Percentiles rank a stretch among this genome's conserved stretches.
Evolutionary conservation across 768 basidiomycete genomes (phyloP).

Genomic region (Tulasnella sp.): DNA sequence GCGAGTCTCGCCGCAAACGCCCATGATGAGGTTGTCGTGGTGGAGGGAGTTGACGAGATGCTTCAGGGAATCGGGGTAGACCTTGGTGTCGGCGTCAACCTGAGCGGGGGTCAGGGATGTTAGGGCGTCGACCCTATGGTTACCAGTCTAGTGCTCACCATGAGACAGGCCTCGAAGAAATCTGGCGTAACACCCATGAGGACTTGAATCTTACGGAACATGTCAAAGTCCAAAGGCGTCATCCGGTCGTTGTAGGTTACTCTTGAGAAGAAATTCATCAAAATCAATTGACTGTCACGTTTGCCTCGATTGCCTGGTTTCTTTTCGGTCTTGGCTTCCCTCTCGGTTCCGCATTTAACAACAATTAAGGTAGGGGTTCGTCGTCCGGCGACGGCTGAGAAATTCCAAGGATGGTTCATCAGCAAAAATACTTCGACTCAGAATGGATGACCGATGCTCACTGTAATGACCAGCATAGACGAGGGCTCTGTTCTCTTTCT

Average conservation of each 20-base stretch:
- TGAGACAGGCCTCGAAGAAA: slow-evolving; percentile 94
- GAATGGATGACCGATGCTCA: slow-evolving; percentile 42
- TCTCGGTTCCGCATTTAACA: slow-evolving; percentile 93
- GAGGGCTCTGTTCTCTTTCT: slow-evolving; percentile 91
- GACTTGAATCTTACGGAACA: slow-evolving; percentile 93
- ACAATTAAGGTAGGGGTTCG: slow-evolving; percentile 91
- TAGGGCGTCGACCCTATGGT: neutral
- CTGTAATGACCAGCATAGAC: slow-evolving; percentile 99
- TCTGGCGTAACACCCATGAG: slow-evolving; percentile 99
- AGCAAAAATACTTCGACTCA: neutral
- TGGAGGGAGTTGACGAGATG: slow-evolving; percentile 98
- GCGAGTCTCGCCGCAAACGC: slow-evolving; percentile 95
- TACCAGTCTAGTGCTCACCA: slow-evolving; percentile 56
- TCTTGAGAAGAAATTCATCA: slow-evolving; percentile 99
- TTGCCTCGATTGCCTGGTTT: slow-evolving; percentile 99
- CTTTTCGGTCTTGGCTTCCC: slow-evolving; percentile 73
- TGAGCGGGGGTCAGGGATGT: slow-evolving; percentile 35
- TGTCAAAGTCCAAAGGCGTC: slow-evolving; percentile 94
- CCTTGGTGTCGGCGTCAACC: slow-evolving; percentile 99
- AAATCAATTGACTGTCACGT: slow-evolving; percentile 94
- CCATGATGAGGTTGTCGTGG: slow-evolving; percentile 98
- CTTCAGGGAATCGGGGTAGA: slow-evolving; percentile 83
- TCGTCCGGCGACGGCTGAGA: slow-evolving; percentile 69
- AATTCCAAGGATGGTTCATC: neutral
- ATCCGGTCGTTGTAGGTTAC: slow-evolving; percentile 99